Conservation (phyloP, 2,329 filamentous ascomycete species). For the Uncinocarpus reesii region DNA sequence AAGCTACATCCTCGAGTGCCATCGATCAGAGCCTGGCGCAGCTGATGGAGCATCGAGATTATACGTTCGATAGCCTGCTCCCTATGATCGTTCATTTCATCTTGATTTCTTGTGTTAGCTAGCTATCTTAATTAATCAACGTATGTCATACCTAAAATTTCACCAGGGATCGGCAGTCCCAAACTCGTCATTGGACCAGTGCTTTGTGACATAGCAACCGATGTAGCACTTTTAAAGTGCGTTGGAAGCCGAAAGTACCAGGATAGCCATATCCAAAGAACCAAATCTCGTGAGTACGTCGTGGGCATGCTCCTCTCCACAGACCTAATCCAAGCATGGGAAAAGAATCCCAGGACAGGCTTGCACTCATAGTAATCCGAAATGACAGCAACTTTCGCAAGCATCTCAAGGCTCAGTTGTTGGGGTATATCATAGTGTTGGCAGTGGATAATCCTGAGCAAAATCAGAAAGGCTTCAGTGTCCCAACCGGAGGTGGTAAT, state of each 20-base stretch:
- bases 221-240: background rate
- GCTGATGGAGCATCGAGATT: constrained; percentile 13
- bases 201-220: constrained; percentile 12
- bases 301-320: constrained; percentile 11
- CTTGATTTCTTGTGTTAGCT: background rate
- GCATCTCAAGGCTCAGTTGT: constrained; percentile 17
- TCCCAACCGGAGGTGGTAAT: constrained; percentile 21
- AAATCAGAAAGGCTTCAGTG: constrained; percentile 21
- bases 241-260: background rate
- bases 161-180: constrained; percentile 19
- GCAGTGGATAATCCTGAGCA: constrained; percentile 20
- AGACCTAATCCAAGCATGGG: constrained; percentile 16
- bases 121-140: background rate
- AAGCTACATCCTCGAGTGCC: constrained; percentile 18
- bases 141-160: constrained; percentile 15
- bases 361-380: constrained; percentile 23
- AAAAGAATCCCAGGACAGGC: constrained; percentile 14
- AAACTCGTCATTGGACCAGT: constrained; percentile 12
- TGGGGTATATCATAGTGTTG: constrained; percentile 16
- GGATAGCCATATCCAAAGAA: background rate
- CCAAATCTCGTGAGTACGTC: constrained; percentile 4
- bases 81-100: constrained; percentile 5
- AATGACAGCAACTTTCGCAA: constrained; percentile 21
- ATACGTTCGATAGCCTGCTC: constrained; percentile 9
- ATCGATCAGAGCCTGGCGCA: constrained; percentile 11